phyloP scores from a whole-genome alignment of 345 rosid genomes.

The Salix exigua region DNA sequence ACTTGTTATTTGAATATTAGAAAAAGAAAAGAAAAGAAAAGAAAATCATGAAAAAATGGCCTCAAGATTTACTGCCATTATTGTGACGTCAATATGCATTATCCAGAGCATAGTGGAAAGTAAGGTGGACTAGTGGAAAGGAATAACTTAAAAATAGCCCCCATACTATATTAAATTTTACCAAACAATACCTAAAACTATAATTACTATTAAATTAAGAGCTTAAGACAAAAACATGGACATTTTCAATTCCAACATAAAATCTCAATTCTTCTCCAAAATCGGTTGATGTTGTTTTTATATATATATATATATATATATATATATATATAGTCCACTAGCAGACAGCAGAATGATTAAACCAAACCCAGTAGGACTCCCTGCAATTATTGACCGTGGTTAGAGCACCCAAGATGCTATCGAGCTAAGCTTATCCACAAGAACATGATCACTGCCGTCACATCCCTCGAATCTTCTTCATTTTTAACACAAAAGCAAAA shows the following conservation, averaged over 20 bases:
- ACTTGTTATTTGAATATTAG: too few species aligned
- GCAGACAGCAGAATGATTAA: background rate
- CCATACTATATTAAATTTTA: too few species aligned
- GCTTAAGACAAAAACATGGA: background rate
- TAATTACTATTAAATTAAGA: too few species aligned
- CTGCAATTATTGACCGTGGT: constrained; percentile 26
- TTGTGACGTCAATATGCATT: background rate
- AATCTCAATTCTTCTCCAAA: too few species aligned
- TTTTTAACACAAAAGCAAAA: background rate
- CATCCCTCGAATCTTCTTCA: constrained; percentile 14
- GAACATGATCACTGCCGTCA: constrained; percentile 17
- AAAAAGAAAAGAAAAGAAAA: too few species aligned
- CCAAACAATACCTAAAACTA: background rate
- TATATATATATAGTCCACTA: background rate
- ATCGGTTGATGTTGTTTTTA: too few species aligned
- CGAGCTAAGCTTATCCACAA: constrained; percentile 21
- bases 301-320: too few species aligned
- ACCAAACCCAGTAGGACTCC: background rate
- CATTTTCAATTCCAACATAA: too few species aligned
- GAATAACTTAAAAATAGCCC: too few species aligned
- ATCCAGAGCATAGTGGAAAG: too few species aligned
- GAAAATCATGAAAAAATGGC: too few species aligned
- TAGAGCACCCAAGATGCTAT: background rate
- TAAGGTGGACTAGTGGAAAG: background rate
- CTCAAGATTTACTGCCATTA: background rate